Evolutionary conservation across 192 early-diverging fungal species (phyloP).

Genomic region (Dissophora globulifera): DNA sequence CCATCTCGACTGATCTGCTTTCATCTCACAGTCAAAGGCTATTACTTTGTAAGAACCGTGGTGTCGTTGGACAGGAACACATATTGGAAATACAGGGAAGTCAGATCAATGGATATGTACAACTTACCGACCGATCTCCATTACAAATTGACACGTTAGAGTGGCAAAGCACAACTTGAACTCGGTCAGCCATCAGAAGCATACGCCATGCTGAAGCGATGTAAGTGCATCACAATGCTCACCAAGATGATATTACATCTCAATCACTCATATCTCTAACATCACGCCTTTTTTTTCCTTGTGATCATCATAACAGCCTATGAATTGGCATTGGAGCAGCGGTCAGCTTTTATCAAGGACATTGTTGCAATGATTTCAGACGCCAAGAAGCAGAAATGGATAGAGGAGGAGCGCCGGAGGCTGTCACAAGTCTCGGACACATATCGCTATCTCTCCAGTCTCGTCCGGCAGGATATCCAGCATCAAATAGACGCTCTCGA

Average conservation of each 20-base stretch:
- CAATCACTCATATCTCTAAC: not conserved
- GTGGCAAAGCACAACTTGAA: constrained; percentile 48
- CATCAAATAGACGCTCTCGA: constrained; percentile 40
- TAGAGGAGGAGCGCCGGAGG: constrained; percentile 65
- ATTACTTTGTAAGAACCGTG: constrained; percentile 66
- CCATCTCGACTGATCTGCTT: constrained; percentile 8
- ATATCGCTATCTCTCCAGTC: constrained; percentile 67
- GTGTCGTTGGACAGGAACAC: too few species aligned
- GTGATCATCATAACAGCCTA: constrained; percentile 58
- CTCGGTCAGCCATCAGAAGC: constrained; percentile 63
- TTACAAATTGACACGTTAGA: constrained; percentile 15
- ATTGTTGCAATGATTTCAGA: constrained; percentile 67
- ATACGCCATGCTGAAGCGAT: constrained; percentile 53
- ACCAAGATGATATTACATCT: not conserved
- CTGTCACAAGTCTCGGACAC: constrained; percentile 68
- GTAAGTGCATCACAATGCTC: constrained; percentile 33
- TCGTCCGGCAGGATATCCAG: constrained; percentile 71
- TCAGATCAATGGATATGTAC: too few species aligned
- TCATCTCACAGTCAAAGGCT: constrained; percentile 66
- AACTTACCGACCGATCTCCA: too few species aligned
- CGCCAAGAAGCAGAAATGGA: constrained; percentile 79
- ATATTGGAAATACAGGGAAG: too few species aligned
- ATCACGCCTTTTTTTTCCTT: too few species aligned
- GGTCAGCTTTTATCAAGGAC: constrained; percentile 69
- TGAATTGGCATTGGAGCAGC: constrained; percentile 64